phyloP scores from a whole-genome alignment of 2,329 filamentous ascomycete genomes.

The Reticulascus tulasneorum region DNA sequence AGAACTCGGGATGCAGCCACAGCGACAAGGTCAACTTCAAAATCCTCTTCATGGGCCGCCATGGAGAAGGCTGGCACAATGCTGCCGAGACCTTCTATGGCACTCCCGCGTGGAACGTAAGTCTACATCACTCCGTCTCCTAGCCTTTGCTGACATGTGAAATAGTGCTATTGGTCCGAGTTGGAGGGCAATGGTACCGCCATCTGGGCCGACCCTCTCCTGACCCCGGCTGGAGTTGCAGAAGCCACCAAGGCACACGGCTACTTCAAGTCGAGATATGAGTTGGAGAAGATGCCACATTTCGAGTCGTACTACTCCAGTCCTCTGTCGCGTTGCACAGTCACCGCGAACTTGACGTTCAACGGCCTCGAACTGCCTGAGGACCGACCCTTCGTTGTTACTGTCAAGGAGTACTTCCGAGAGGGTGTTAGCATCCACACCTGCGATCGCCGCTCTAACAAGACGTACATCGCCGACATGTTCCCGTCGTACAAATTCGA shows the following conservation, averaged over 20 bases:
- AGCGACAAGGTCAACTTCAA: slow-evolving; percentile 55
- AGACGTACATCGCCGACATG: slow-evolving; percentile 45
- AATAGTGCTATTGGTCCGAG: slow-evolving; percentile 61
- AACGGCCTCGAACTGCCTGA: slow-evolving; percentile 46
- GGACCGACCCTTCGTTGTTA: slow-evolving; percentile 49
- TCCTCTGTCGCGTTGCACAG: slow-evolving; percentile 59
- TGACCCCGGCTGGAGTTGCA: slow-evolving; percentile 52
- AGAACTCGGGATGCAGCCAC: slow-evolving; percentile 41
- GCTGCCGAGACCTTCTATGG: slow-evolving; percentile 63
- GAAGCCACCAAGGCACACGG: slow-evolving; percentile 55
- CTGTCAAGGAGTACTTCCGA: slow-evolving; percentile 61
- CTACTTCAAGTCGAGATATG: slow-evolving; percentile 55
- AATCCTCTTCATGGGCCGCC: slow-evolving; percentile 64
- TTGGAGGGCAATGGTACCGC: slow-evolving; percentile 60
- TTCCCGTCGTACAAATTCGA: slow-evolving; percentile 57
- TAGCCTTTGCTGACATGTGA: slow-evolving; percentile 14
- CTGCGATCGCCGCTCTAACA: slow-evolving; percentile 59
- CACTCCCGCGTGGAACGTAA: slow-evolving; percentile 64
- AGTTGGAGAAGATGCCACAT: slow-evolving; percentile 49
- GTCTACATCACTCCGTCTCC: slow-evolving; percentile 16
- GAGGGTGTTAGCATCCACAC: slow-evolving; percentile 66
- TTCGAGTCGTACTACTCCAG: slow-evolving; percentile 64
- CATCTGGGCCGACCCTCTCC: slow-evolving; percentile 59
- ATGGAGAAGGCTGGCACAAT: slow-evolving; percentile 65
- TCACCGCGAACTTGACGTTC: slow-evolving; percentile 62